Conservation (phyloP, 2,329 filamentous ascomycete species). For the Eutypa lata region DNA sequence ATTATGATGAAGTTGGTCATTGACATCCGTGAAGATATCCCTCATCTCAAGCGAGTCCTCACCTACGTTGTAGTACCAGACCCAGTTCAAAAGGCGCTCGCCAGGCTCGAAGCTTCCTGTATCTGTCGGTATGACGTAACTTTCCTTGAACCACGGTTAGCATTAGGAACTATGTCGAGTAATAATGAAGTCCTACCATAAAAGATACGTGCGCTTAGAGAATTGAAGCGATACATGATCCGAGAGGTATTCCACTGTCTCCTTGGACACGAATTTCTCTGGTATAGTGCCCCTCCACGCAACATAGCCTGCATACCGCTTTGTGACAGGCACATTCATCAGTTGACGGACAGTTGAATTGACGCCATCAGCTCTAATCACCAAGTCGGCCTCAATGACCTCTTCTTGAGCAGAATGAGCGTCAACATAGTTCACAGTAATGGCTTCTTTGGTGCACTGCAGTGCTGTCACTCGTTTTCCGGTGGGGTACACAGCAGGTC, state of each 20-base stretch:
- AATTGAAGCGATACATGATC: slow-evolving; percentile 10
- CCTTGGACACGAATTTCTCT: slow-evolving; percentile 16
- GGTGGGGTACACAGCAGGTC: slow-evolving; percentile 15
- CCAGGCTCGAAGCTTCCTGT: slow-evolving; percentile 35
- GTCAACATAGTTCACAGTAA: slow-evolving; percentile 20
- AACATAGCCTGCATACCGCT: slow-evolving; percentile 27
- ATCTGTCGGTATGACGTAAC: slow-evolving; percentile 42
- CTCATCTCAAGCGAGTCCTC: slow-evolving; percentile 35
- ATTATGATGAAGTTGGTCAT: slow-evolving; percentile 35
- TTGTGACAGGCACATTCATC: slow-evolving; percentile 11
- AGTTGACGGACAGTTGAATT: slow-evolving; percentile 26
- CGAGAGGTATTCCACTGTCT: slow-evolving; percentile 15
- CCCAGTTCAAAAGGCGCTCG: slow-evolving; percentile 42
- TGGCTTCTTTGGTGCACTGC: slow-evolving; percentile 4
- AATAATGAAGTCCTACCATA: slow-evolving; percentile 15
- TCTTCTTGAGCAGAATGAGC: slow-evolving; percentile 16
- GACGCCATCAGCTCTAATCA: slow-evolving; percentile 29
- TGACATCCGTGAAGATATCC: slow-evolving; percentile 41
- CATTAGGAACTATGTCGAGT: not conserved
- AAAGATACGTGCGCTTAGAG: slow-evolving; percentile 15
- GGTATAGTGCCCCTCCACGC: slow-evolving; percentile 24
- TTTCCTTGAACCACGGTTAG: not conserved
- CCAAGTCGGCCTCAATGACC: slow-evolving; percentile 32
- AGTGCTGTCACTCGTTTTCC: slow-evolving; percentile 19
- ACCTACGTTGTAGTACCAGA: slow-evolving; percentile 43